Evolutionary conservation across 2,329 filamentous ascomycete species (phyloP), one percentile per base, ranked within the genome.

Genomic region (Penicillium sp.): DNA sequence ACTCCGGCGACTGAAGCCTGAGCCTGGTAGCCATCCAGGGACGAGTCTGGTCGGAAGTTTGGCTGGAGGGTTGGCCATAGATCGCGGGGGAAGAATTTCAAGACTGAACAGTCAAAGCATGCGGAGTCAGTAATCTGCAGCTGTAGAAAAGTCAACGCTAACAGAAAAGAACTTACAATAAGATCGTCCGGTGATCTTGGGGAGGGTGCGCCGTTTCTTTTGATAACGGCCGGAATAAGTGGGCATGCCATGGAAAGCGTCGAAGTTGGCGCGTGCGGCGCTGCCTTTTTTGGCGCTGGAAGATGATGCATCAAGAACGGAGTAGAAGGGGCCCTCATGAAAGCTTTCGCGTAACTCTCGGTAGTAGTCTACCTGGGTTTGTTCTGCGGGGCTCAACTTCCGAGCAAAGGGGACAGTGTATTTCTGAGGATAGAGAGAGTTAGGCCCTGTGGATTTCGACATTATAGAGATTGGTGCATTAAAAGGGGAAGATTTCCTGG

Each of bases 241-340:
- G 38, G 82, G 81, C 71, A 85, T 85, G 53, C 82, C 82, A 42
- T 81, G 78, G 64, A 87, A 87, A 2, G 85, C 82, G 67, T 87
- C 82, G 65, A 85, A 82, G 20, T 79, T 78, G 3, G 73, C 74
- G 66, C 77, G 69, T 64, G 76, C 73, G 63, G 72, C 58, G 59
- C 71, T 71, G 61, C 76, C 69, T 61, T 78, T 75, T 66, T 81
- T 74, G 55, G 78, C 71, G 54, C 74, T 57, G 44, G 72, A 64
- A 20, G 72, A 66, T 42, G 72, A 58, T 44, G 73, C 56, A 57
- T 74, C 79, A 5, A 85, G 74, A 18, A 82, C 76, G 0, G 81
- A 80, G 71, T 84, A 87, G 59, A 84, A 81, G 0, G 84, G 82
- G 0, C 84, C 84, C 45, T 85, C 80, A 63, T 84, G 83, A 55